Evolutionary conservation across 805 yeast genomes (phyloP).

Genomic region (Barnettozyma wickerhamii): DNA sequence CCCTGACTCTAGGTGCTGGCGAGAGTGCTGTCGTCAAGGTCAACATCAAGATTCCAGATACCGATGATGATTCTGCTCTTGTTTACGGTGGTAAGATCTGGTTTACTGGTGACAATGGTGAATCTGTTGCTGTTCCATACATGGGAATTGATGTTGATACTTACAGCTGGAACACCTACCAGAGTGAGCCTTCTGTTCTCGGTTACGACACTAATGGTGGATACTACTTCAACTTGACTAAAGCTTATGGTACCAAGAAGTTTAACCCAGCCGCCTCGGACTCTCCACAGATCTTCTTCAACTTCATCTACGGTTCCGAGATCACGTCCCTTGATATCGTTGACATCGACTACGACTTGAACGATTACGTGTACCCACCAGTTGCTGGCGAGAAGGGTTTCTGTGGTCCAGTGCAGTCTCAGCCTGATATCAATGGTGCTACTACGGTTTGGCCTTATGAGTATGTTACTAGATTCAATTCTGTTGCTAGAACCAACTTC

Average conservation of each 20-base stretch:
- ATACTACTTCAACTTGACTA: constrained; percentile 7
- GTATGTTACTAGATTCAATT: constrained; percentile 1
- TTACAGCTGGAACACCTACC: constrained; percentile 11
- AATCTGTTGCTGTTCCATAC: constrained; percentile 14
- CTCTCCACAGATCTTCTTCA: constrained; percentile 9
- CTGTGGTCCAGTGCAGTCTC: constrained; percentile 5
- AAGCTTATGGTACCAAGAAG: neutral
- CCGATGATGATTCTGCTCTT: constrained; percentile 3
- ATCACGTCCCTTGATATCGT: constrained; percentile 13
- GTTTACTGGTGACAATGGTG: constrained; percentile 15
- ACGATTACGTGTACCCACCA: constrained; percentile 6
- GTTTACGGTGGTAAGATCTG: constrained; percentile 12
- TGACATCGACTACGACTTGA: constrained; percentile 11
- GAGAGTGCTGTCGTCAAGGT: constrained; percentile 10
- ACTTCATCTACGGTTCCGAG: constrained; percentile 11
- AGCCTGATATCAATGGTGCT: constrained; percentile 1
- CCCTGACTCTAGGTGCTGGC: constrained; percentile 12
- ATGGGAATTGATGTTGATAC: constrained; percentile 15
- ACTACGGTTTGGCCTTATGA: constrained; percentile 8
- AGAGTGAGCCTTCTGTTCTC: constrained; percentile 4
- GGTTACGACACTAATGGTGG: constrained; percentile 5
- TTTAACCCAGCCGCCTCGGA: constrained; percentile 1
- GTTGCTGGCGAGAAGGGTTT: constrained; percentile 10
- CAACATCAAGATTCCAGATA: constrained; percentile 8
- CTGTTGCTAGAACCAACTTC: constrained; percentile 1